Base-by-base conservation (phyloP, 2,329 filamentous ascomycete genomes). In the Dothideomycetes sp. region DNA sequence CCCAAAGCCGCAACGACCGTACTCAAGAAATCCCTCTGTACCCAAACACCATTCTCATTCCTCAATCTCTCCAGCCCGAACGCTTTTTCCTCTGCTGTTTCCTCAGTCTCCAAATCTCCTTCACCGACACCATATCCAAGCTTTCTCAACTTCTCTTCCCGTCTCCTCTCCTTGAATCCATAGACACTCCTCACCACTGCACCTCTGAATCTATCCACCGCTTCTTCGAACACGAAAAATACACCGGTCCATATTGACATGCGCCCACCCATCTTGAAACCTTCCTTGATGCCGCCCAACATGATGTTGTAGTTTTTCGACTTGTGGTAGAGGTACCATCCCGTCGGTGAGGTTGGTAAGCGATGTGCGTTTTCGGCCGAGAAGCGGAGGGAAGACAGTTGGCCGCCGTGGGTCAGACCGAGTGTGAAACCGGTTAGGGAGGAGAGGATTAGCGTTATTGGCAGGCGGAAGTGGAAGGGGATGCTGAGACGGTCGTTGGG, bases 281-380 rank as follows among this genome's bases (percentile, higher is more conserved):
- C 91, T 54, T 94, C 86, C 38, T 76, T 76, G 13, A 93, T 67
- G 1, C 83, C 89, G 5, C 82, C 84, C 16, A 82, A 73, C 53
- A 84, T 80, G 37, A 82, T 74, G 53, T 86, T 78, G 66, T 98
- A 96, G 63, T 94, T 96, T 64, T 96, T 96, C 58, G 79, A 85
- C 65, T 95, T 95, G 69, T 96, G 89, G 63, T 98, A 98, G n/a
- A 96, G 75, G 59, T 89, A 98, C 91, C 91, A 98, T 13, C 87
- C 89, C 2, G 80, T 77, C 18, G 84, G 80, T 1, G 80, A 80
- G 3, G 76, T 79, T 15, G 91, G 91, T 47, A 95, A 78, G 50
- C 89, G 84, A 69, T 98, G 91, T 1, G 91, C 87, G 58, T 98
- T 94, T 64, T 98, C 91, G 45, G 91, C 91, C 41, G 89, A 82